These are phyloP conservation scores for Umbelopsis isabellina DNA, from an alignment of 192 early-diverging fungal species.

Conservation along the genomic window DNA sequence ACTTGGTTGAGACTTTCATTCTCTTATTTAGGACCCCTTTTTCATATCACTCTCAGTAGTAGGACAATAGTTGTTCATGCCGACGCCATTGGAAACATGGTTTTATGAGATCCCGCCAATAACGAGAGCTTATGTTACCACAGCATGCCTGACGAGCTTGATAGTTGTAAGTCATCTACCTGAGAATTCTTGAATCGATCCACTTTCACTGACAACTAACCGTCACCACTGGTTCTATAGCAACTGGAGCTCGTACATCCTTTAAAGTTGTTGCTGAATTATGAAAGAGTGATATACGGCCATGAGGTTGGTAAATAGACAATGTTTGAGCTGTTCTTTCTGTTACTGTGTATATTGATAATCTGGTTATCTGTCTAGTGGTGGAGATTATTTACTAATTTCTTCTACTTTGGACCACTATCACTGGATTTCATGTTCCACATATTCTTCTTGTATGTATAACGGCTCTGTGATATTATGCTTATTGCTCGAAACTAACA, in stretches of 20 bases:
- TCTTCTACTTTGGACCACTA: constrained; percentile 91
- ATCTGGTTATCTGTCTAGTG: constrained; percentile 54
- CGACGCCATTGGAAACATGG: constrained; percentile 81
- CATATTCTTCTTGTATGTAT: constrained; percentile 81
- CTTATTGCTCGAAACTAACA: neutral
- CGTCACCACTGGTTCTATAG: constrained; percentile 42
- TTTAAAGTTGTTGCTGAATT: constrained; percentile 84
- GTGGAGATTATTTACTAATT: constrained; percentile 92
- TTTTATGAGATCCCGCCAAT: constrained; percentile 86
- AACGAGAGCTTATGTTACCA: constrained; percentile 87
- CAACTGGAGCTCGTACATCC: constrained; percentile 83
- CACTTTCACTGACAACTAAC: neutral
- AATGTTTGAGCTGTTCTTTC: neutral
- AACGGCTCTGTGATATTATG: neutral
- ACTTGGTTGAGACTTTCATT: neutral
- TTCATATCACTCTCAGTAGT: neutral
- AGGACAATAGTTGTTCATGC: constrained; percentile 37
- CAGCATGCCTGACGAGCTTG: constrained; percentile 72
- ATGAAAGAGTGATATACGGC: constrained; percentile 66
- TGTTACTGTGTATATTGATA: neutral
- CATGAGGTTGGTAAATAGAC: constrained; percentile 59
- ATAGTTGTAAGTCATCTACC: constrained; percentile 64
- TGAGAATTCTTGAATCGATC: too few species aligned
- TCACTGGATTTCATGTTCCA: constrained; percentile 93
- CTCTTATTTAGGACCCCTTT: neutral